Conservation (phyloP, 2,329 filamentous ascomycete genomes). For the Diaporthe batatas region DNA sequence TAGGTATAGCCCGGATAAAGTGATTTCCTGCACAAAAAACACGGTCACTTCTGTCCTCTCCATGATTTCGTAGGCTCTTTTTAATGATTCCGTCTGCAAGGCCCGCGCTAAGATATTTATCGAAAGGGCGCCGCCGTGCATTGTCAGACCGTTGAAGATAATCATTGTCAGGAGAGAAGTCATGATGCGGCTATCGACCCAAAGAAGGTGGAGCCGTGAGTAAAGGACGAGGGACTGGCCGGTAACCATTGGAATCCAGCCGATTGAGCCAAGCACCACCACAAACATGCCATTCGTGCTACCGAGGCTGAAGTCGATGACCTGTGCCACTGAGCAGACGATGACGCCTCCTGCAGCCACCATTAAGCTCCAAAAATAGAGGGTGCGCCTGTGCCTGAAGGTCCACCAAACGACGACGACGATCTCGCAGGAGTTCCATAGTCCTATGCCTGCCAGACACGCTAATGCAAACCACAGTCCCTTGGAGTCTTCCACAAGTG, state of each 20-base stretch:
- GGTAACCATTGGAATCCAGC: slow-evolving; percentile 70
- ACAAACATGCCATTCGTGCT: slow-evolving; percentile 3
- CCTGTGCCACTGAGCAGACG: slow-evolving; percentile 28
- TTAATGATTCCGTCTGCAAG: slow-evolving; percentile 46
- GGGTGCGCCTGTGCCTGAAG: slow-evolving; percentile 10
- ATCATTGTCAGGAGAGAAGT: slow-evolving; percentile 68
- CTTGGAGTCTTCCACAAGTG: neutral
- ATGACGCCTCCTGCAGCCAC: slow-evolving; percentile 26
- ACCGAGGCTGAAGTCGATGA: slow-evolving; percentile 27
- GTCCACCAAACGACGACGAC: slow-evolving; percentile 33
- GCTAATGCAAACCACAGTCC: slow-evolving; percentile 22
- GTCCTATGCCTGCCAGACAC: slow-evolving; percentile 30
- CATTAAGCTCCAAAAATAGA: slow-evolving; percentile 37
- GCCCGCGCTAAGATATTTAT: slow-evolving; percentile 50
- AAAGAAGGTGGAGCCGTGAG: slow-evolving; percentile 71
- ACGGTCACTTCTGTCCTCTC: slow-evolving; percentile 57
- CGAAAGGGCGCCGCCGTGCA: slow-evolving; percentile 67
- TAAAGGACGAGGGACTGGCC: slow-evolving; percentile 70
- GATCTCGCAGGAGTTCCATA: slow-evolving; percentile 37
- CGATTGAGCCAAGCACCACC: slow-evolving; percentile 17
- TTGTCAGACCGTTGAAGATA: slow-evolving; percentile 64
- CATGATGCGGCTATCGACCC: slow-evolving; percentile 61
- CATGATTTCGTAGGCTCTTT: slow-evolving; percentile 43
- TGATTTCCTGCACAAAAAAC: slow-evolving; percentile 59
- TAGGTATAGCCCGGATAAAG: slow-evolving; percentile 64